Percentiles rank a stretch among this genome's conserved stretches.
phyloP scores from a whole-genome alignment of 345 rosid species.

The Moricandia moricandioides region DNA sequence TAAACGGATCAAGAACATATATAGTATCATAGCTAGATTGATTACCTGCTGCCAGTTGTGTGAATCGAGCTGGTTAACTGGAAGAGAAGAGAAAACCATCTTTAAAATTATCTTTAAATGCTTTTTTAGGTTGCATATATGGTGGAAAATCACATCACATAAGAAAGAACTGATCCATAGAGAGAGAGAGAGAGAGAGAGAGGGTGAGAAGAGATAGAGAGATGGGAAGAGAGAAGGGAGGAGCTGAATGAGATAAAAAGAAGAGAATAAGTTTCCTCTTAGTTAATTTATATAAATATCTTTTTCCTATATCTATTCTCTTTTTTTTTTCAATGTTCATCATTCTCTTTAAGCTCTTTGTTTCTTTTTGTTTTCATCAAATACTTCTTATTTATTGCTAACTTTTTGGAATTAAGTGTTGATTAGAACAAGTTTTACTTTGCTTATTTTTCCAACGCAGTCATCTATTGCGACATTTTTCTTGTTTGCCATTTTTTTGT shows the following conservation, averaged over 20 bases:
- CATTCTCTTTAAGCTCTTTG: conserved; percentile 22
- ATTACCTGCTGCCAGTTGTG: conserved; percentile 38
- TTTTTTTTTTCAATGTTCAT: conserved; percentile 12
- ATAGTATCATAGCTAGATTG: neutral
- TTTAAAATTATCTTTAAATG: conserved; percentile 4
- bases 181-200: neutral
- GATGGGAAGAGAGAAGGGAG: neutral
- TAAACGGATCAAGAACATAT: conserved; percentile 16
- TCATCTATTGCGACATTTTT: conserved; percentile 18
- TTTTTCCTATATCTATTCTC: neutral
- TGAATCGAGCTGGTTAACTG: conserved; percentile 33
- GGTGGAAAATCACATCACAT: conserved; percentile 34
- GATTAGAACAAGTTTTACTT: conserved; percentile 6
- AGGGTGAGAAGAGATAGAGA: neutral
- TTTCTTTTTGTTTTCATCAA: conserved; percentile 31
- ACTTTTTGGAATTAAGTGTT: conserved; percentile 33
- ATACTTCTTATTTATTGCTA: conserved; percentile 15
- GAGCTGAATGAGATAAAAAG: conserved; percentile 35
- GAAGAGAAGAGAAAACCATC: conserved; percentile 39
- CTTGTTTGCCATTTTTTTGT: neutral
- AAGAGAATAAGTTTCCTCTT: conserved; percentile 28
- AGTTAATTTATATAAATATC: conserved; percentile 11
- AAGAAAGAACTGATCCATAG: conserved; percentile 24
- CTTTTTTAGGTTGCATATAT: conserved; percentile 14
- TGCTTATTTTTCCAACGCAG: conserved; percentile 16